A percentile compares a stretch with the other conserved stretches of the same genome.
These are phyloP conservation scores for Sonneratia caseolaris DNA, from an alignment of 345 rosid species.

Conservation along the genomic window DNA sequence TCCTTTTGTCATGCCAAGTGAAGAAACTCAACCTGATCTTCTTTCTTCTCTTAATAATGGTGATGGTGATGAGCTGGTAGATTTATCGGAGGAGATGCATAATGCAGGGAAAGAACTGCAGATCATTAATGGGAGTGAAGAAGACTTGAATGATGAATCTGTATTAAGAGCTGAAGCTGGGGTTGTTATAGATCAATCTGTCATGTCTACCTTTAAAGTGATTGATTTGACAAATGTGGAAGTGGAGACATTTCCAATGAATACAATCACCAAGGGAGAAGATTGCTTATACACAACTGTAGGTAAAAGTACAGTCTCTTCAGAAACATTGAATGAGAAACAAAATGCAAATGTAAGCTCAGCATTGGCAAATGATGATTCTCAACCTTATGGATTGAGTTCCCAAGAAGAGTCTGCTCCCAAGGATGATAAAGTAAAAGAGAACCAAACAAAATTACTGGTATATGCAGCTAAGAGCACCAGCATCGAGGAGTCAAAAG, in stretches of 20 bases:
- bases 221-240: conserved; percentile 7
- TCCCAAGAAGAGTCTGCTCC: conserved; percentile 14
- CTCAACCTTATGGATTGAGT: neutral
- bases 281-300: neutral
- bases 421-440: conserved; percentile 13
- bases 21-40: neutral
- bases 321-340: conserved; percentile 3
- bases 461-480: conserved; percentile 3
- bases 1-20: conserved; percentile 20
- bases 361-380: neutral
- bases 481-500: conserved; percentile 10
- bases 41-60: neutral
- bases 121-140: conserved; percentile 25
- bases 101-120: conserved; percentile 15
- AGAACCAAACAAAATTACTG: conserved; percentile 5
- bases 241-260: conserved; percentile 19
- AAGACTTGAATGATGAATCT: conserved; percentile 15
- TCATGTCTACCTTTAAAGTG: conserved; percentile 7
- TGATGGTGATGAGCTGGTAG: conserved; percentile 14
- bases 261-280: conserved; percentile 1
- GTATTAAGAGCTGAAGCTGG: conserved; percentile 12
- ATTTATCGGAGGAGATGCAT: conserved; percentile 14
- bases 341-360: neutral
- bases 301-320: neutral
- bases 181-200: conserved; percentile 6